Evolutionary conservation across 2,329 filamentous ascomycete genomes (phyloP).

Genomic region (Diaporthe caulivora): DNA sequence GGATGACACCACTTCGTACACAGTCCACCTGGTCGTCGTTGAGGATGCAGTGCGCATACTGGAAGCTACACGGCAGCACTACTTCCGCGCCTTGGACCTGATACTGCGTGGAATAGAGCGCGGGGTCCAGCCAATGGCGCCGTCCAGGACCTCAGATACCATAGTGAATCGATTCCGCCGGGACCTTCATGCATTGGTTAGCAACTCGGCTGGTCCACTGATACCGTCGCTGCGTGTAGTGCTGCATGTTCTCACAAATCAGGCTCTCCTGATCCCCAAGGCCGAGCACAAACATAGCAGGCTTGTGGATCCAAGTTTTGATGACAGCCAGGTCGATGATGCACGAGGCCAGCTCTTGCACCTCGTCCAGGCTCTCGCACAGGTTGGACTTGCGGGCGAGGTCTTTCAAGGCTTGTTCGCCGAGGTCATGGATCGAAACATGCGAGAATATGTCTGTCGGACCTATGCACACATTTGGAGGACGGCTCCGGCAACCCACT

Average conservation of each 20-base stretch:
- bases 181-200: conserved; percentile 74
- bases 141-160: conserved; percentile 53
- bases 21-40: conserved; percentile 61
- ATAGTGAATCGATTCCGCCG: conserved; percentile 63
- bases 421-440: conserved; percentile 75
- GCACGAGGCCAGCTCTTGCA: conserved; percentile 65
- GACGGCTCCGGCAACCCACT: conserved; percentile 43
- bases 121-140: conserved; percentile 41
- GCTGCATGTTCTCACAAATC: conserved; percentile 64
- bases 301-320: not conserved
- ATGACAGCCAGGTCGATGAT: conserved; percentile 45
- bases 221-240: conserved; percentile 66
- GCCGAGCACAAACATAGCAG: conserved; percentile 9
- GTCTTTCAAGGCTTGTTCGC: conserved; percentile 79
- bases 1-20: conserved; percentile 50
- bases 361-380: conserved; percentile 70
- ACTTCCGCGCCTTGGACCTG: conserved; percentile 66
- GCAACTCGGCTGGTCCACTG: conserved; percentile 71
- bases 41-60: conserved; percentile 66
- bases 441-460: conserved; percentile 72
- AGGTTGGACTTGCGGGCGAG: conserved; percentile 77
- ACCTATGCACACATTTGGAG: conserved; percentile 75
- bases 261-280: conserved; percentile 57
- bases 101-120: conserved; percentile 62
- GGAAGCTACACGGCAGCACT: conserved; percentile 70